Base-by-base conservation (phyloP, 768 basidiomycete species). In the Boletellus emodensis region DNA sequence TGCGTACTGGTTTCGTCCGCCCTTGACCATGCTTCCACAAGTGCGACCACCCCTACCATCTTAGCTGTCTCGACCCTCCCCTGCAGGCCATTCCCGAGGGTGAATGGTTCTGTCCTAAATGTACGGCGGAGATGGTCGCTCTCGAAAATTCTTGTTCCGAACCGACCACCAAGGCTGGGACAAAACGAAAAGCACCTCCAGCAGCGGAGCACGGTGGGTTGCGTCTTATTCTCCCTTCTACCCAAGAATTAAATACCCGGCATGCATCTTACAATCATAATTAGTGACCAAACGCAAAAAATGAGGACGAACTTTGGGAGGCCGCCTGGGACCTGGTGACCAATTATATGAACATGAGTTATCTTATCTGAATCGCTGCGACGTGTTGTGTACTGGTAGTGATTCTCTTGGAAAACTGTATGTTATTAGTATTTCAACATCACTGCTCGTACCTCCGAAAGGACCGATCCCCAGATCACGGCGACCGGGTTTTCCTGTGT, bases 21-120 rank as follows among this genome's bases (percentile, higher is more conserved):
- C 20, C 48, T 46, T 54, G 38, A 58, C 48, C 20, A 39, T 40
- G 20, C 30, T 33, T 46, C 26, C 13, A 10, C 48, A 51, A 95
- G 89, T 98, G 94, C 63, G 94, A 98, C 63, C 75, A 79, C 38
- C 90, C 92, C 1, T 95, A 87, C 66, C 94, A 97, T 66, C 74
- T 89, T 13, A 75, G 75, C 12, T 98, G 94, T 66, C 79, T 94
- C 40, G 71, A 74, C 38, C 92, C 93, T 15, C 90, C 93, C 2
- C 70, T 98, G 40, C 65, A 71, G 14, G 81, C 76, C 4, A 73
- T 94, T 15, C 94, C 94, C 0, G 86, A 88, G 32, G 94, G 90
- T 34, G 89, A 94, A 71, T 94, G 93, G 92, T 92, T 92, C 75
- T 95, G 93, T 61, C 83, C 86, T 0, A 74, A 80, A 49, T 95